Percentiles rank a stretch among this genome's conserved stretches.
These are phyloP conservation scores for Teunomyces funiuensis DNA, from an alignment of 805 yeast species.

Conservation along the genomic window DNA sequence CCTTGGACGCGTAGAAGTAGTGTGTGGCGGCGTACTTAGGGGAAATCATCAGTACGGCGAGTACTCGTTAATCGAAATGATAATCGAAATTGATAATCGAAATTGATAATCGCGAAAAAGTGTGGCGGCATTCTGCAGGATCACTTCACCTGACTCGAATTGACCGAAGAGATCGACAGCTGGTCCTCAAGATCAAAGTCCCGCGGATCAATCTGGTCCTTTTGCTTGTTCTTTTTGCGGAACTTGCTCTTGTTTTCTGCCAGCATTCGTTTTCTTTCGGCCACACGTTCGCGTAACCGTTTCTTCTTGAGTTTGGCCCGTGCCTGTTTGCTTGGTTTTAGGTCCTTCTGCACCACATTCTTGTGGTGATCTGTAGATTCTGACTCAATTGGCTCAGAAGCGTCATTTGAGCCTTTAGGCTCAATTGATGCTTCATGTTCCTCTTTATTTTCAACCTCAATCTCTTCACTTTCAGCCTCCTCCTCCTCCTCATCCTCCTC, in stretches of 20 bases:
- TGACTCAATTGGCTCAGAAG: too few relatives aligned
- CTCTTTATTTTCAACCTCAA: too few relatives aligned
- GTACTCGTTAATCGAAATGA: too few relatives aligned
- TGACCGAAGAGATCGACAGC: slow-evolving; percentile 1
- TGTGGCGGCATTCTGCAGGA: neutral
- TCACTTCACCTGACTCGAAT: neutral
- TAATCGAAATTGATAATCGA: too few relatives aligned
- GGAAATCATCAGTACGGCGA: slow-evolving; percentile 32
- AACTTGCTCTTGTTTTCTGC: neutral
- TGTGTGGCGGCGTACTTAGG: slow-evolving; percentile 44
- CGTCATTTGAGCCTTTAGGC: too few relatives aligned
- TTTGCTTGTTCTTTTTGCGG: neutral
- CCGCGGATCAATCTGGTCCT: neutral
- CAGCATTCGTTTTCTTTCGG: neutral
- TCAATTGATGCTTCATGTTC: too few relatives aligned
- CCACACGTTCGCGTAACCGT: neutral
- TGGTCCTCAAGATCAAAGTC: slow-evolving; percentile 3
- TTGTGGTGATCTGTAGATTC: too few relatives aligned
- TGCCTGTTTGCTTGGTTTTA: too few relatives aligned
- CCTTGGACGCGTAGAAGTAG: slow-evolving; percentile 24
- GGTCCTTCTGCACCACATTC: too few relatives aligned
- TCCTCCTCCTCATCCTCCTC: too few relatives aligned
- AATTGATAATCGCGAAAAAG: neutral
- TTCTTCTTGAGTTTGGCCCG: neutral
- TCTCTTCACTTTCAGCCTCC: too few relatives aligned